Evolutionary conservation across 495 filamentous ascomycete species (phyloP).

Genomic region (Lophium mytilinum): DNA sequence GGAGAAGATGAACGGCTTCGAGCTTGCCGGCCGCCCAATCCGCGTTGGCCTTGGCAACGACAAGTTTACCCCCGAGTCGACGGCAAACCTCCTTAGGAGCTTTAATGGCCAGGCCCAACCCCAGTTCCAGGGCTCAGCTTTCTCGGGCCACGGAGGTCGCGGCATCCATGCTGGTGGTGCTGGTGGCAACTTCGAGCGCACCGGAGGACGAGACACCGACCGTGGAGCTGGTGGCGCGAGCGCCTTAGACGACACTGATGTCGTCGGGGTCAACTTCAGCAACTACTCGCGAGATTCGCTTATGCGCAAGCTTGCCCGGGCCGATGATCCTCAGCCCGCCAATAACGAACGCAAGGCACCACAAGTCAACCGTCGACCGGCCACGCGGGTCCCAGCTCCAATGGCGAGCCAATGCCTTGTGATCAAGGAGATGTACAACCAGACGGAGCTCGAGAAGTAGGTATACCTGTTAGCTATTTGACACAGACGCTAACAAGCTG

Average conservation of each 20-base stretch:
- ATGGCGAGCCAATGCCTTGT: slow-evolving; percentile 92
- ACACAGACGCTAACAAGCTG: background rate
- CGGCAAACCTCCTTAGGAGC: slow-evolving; percentile 79
- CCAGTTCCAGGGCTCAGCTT: slow-evolving; percentile 86
- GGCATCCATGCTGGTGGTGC: slow-evolving; percentile 74
- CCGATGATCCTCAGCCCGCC: slow-evolving; percentile 72
- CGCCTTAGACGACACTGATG: slow-evolving; percentile 95
- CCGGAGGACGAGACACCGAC: slow-evolving; percentile 81
- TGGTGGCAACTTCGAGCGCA: slow-evolving; percentile 79
- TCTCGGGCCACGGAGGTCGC: slow-evolving; percentile 85
- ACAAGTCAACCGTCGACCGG: slow-evolving; percentile 69
- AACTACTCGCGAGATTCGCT: slow-evolving; percentile 95
- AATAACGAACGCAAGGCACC: slow-evolving; percentile 53
- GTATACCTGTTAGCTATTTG: background rate
- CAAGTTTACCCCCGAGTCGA: slow-evolving; percentile 99
- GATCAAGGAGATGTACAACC: slow-evolving; percentile 91
- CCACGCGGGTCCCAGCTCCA: slow-evolving; percentile 64
- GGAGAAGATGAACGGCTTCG: slow-evolving; percentile 99
- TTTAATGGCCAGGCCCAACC: slow-evolving; percentile 72
- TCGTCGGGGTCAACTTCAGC: slow-evolving; percentile 97
- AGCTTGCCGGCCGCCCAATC: slow-evolving; percentile 94
- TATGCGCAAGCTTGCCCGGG: slow-evolving; percentile 95
- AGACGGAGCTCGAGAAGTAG: slow-evolving; percentile 47
- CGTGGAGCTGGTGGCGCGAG: slow-evolving; percentile 85
- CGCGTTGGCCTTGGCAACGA: slow-evolving; percentile 99